Conservation (phyloP, 352 stramenopile species). For the Blastocystis sp. region DNA sequence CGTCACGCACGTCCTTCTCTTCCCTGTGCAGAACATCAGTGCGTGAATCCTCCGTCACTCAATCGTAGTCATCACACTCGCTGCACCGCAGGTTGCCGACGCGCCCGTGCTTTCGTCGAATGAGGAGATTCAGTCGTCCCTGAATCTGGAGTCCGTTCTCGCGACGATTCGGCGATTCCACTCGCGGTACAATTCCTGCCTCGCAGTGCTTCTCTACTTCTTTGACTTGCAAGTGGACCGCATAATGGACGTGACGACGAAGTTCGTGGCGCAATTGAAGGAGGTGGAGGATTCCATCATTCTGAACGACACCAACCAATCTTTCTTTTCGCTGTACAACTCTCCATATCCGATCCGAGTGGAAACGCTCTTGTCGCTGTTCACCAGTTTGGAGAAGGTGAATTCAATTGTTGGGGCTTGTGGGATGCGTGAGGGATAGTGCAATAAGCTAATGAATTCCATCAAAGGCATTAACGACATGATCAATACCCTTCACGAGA, state of each 20-base stretch:
- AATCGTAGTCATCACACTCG: constrained; percentile 38
- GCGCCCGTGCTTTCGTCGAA: not conserved
- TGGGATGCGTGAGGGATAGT: not conserved
- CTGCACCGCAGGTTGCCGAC: not conserved
- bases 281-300: constrained; percentile 17
- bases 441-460: not conserved
- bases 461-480: not conserved
- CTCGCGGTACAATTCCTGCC: constrained; percentile 24
- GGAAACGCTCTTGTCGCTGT: not conserved
- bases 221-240: constrained; percentile 69
- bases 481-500: not conserved
- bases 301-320: not conserved
- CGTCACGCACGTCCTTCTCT: constrained; percentile 31
- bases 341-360: not conserved
- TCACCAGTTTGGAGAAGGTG: constrained; percentile 17
- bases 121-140: constrained; percentile 21
- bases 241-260: not conserved
- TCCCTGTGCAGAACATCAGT: constrained; percentile 33
- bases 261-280: constrained; percentile 20
- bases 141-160: constrained; percentile 45
- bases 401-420: not conserved
- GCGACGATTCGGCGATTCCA: constrained; percentile 53
- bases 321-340: not conserved
- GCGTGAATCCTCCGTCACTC: not conserved
- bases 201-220: constrained; percentile 50